Evolutionary conservation across 805 yeast species (phyloP).

Genomic region (Nakazawaea ambrosiae): DNA sequence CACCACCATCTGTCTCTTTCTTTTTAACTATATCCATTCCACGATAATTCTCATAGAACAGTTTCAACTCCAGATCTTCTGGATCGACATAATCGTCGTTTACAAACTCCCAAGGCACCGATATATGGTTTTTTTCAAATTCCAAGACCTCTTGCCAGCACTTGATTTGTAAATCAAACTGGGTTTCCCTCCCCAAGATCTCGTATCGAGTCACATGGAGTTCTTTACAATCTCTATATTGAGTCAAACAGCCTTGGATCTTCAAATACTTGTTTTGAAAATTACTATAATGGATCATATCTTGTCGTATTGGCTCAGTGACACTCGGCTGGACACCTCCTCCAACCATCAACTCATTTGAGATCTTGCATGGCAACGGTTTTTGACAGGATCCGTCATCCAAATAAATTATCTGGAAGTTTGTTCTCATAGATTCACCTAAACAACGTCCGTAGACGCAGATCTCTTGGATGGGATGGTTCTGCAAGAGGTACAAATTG

Average conservation of each 20-base stretch:
- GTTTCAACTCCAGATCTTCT: conserved; percentile 5
- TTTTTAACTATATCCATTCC: conserved; percentile 2
- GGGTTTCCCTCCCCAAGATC: conserved; percentile 3
- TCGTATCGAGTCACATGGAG: conserved; percentile 3
- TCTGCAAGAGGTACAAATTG: neutral
- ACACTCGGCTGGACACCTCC: too few relatives aligned
- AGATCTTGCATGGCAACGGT: conserved; percentile 4
- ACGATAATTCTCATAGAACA: neutral
- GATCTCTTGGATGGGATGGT: conserved; percentile 4
- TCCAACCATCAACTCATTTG: too few relatives aligned
- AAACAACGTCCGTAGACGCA: conserved; percentile 8
- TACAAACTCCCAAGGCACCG: conserved; percentile 1
- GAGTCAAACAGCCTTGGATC: conserved; percentile 2
- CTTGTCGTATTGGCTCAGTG: too few relatives aligned
- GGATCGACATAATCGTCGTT: conserved; percentile 1
- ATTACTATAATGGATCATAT: too few relatives aligned
- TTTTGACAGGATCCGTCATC: conserved; percentile 10
- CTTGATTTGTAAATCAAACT: conserved; percentile 1
- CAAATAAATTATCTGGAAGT: conserved; percentile 1
- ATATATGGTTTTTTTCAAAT: neutral
- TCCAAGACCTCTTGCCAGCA: neutral
- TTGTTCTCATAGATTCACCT: neutral
- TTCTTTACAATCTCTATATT: conserved; percentile 1
- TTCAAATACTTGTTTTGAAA: neutral
- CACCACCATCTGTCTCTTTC: neutral